Evolutionary conservation across 805 yeast species (phyloP), one percentile per base, ranked within the genome.

Genomic region (Saturnispora halmiae): DNA sequence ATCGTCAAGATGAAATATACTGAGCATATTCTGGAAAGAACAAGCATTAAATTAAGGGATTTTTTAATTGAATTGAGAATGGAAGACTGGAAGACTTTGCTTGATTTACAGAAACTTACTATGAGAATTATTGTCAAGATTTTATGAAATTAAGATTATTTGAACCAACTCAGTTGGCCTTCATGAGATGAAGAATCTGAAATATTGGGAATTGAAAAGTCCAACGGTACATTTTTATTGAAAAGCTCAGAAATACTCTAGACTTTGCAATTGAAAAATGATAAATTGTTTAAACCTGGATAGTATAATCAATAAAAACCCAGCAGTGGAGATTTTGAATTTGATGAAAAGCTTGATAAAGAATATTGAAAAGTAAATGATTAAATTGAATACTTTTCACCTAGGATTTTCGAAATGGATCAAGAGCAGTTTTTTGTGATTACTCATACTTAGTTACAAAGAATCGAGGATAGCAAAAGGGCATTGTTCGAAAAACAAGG

Each of bases 81-180:
- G 81, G 71, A 82, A 37, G 95, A 87, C 53, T 85, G 81, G 71
- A 82, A 37, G 95, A 87, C 53, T 70, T 88, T 49, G 76, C 85
- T 31, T 55, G 65, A n/a, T 69, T 86, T 6, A 84, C 94, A 6
- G 90, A 86, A 51, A 66, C 67, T n/a, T 75, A 82, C 55, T 86
- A 80, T 61, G 94, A 82, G 50, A 67, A 67, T 26, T 85, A 75
- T 61, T 73, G 95, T 34, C 56, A 65, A 16, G 68, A 67, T 34
- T 72, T 80, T 52, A 65, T 82, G 62, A 53, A 46, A 31, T 58
- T 53, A 45, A 49, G 60, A 46, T 39, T 58, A 32, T 55, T 54
- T n/a, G 55, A 54, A 39, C 51, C 63, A 2, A 46, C 57, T 40
- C 56, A 51, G 40, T 40, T 50, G 20, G 44, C 43, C n/a, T n/a